Evolutionary conservation across 345 rosid genomes (phyloP).

Genomic region (Acer yangbiense): DNA sequence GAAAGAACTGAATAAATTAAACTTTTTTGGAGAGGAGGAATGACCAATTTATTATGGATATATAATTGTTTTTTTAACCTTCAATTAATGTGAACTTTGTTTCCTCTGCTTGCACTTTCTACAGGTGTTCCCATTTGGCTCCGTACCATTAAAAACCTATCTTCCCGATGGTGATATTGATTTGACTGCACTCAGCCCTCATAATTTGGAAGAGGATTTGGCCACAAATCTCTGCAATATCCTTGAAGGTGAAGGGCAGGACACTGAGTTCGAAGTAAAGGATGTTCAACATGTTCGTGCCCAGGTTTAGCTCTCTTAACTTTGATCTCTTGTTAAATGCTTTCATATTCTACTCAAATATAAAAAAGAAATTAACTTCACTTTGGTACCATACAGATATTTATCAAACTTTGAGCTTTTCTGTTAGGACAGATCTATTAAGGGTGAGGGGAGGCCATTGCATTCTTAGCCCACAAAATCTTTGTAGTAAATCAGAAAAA

Average conservation of each 20-base stretch:
- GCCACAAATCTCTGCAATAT: conserved; percentile 46
- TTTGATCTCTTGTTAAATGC: conserved; percentile 8
- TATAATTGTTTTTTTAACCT: not conserved
- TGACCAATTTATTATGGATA: conserved; percentile 1
- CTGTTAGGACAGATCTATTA: not conserved
- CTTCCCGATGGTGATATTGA: conserved; percentile 97
- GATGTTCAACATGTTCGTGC: conserved; percentile 75
- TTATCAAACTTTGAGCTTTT: conserved; percentile 8
- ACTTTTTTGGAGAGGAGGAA: not conserved
- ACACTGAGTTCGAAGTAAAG: conserved; percentile 49
- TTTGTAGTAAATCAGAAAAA: not conserved
- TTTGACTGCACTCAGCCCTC: conserved; percentile 66
- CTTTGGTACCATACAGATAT: not conserved
- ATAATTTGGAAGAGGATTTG: conserved; percentile 56
- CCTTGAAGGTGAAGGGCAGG: conserved; percentile 51
- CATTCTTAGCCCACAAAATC: not conserved
- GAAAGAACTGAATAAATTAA: not conserved
- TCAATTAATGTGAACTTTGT: conserved; percentile 8
- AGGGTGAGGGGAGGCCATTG: not conserved
- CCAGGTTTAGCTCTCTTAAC: conserved; percentile 52
- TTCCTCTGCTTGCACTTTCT: conserved; percentile 9
- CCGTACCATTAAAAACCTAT: conserved; percentile 81
- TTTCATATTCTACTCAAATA: not conserved
- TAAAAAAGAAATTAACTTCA: not conserved
- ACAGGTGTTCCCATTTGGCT: conserved; percentile 78